Percentiles rank a stretch among this genome's conserved stretches.
Conservation (phyloP, 1,139 yeast genomes). For the Yamadazyma dendronema region DNA sequence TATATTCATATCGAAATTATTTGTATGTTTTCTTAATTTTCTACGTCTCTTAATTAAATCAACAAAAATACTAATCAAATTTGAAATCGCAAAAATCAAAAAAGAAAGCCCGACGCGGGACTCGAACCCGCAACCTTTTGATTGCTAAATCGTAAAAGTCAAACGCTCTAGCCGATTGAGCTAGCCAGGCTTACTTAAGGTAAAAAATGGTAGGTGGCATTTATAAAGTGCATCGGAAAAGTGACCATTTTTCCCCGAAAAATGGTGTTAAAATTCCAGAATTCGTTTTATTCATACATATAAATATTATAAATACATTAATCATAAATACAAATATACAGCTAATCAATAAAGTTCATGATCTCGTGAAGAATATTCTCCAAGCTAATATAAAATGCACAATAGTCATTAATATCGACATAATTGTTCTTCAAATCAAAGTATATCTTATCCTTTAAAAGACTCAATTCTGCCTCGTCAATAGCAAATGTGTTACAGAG, state of each 20-base stretch:
- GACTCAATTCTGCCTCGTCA: slow-evolving; percentile 25
- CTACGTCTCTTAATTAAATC: too few species aligned
- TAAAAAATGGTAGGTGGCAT: neutral
- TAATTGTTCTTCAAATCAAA: slow-evolving; percentile 45
- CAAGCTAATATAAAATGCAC: slow-evolving; percentile 44
- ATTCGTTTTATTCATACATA: too few species aligned
- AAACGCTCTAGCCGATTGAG: slow-evolving; percentile 23
- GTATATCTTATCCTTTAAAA: slow-evolving; percentile 38
- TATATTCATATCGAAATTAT: slow-evolving; percentile 4
- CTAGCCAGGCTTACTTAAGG: slow-evolving; percentile 17
- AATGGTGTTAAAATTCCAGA: too few species aligned
- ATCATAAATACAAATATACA: too few species aligned
- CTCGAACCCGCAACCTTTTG: slow-evolving; percentile 23
- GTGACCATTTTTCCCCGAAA: too few species aligned
- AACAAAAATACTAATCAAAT: neutral
- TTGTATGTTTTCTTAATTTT: too few species aligned
- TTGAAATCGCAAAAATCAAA: slow-evolving; percentile 1
- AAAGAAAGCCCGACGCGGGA: slow-evolving; percentile 21
- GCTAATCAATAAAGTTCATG: slow-evolving; percentile 33
- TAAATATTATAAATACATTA: neutral
- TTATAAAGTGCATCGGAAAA: neutral
- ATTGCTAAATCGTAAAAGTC: slow-evolving; percentile 16
- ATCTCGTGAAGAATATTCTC: slow-evolving; percentile 42
- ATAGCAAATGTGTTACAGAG: slow-evolving; percentile 8
- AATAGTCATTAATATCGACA: slow-evolving; percentile 46